Evolutionary conservation across 164 flowering plant species (phyloP).

Genomic region (Litsea cubeba): DNA sequence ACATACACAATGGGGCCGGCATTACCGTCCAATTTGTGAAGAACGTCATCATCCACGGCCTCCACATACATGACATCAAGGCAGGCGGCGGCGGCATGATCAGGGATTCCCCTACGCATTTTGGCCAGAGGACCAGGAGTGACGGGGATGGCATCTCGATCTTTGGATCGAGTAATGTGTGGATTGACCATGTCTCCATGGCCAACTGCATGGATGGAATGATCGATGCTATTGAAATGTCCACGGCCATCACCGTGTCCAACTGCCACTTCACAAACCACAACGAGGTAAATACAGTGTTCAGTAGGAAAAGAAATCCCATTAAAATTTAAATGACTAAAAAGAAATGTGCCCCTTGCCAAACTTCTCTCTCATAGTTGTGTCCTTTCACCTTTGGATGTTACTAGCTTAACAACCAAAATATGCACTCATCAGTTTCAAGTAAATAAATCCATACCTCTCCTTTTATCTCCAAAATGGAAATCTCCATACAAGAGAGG

Average conservation of each 20-base stretch:
- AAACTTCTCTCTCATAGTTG: too few relatives aligned
- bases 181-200: slow-evolving; percentile 74
- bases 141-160: slow-evolving; percentile 77
- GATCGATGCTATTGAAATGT: slow-evolving; percentile 54
- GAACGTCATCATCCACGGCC: slow-evolving; percentile 67
- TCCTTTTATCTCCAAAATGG: too few relatives aligned
- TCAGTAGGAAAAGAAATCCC: too few relatives aligned
- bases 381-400: too few relatives aligned
- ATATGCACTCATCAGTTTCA: too few relatives aligned
- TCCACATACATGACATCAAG: slow-evolving; percentile 54
- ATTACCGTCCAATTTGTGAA: slow-evolving; percentile 56
- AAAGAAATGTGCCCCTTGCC: too few relatives aligned
- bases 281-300: slow-evolving; percentile 35
- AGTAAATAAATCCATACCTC: too few relatives aligned
- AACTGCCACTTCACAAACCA: slow-evolving; percentile 75
- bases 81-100: slow-evolving; percentile 51
- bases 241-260: slow-evolving; percentile 79
- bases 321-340: too few relatives aligned
- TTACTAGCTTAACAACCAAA: too few relatives aligned
- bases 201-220: slow-evolving; percentile 59
- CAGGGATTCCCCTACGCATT: slow-evolving; percentile 48
- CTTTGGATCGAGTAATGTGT: slow-evolving; percentile 48
- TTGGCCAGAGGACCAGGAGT: slow-evolving; percentile 48
- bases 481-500: too few relatives aligned
- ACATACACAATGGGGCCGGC: slow-evolving; percentile 59